These are phyloP conservation scores for Balakata baccata DNA, from an alignment of 345 rosid genomes.

Conservation along the genomic window DNA sequence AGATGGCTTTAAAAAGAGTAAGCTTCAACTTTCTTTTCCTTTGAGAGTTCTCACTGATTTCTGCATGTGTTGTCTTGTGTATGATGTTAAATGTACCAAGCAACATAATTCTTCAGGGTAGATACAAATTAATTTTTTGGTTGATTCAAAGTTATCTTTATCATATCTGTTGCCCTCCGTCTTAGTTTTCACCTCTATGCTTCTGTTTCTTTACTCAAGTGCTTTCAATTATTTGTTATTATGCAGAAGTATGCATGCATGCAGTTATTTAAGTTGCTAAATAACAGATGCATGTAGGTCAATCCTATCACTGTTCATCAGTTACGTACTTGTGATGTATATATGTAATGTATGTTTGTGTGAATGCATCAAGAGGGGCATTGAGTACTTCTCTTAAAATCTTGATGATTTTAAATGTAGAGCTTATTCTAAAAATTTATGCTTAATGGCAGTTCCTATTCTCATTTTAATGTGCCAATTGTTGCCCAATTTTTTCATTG, in stretches of 20 bases:
- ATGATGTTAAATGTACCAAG: neutral
- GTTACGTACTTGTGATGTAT: neutral
- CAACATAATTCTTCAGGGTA: neutral
- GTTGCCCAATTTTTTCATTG: too few species aligned
- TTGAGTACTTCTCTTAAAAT: too few species aligned
- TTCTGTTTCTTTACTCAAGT: neutral
- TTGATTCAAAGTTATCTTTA: neutral
- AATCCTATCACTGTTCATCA: neutral
- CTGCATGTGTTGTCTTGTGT: neutral
- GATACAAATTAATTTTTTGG: neutral
- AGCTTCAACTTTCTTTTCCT: slow-evolving; percentile 10
- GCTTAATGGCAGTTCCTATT: too few species aligned
- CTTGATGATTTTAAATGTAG: too few species aligned
- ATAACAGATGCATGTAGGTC: neutral
- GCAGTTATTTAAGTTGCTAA: neutral
- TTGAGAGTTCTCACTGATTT: neutral
- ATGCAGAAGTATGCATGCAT: neutral
- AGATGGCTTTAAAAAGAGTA: slow-evolving; percentile 78
- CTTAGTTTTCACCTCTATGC: neutral
- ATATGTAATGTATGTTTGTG: neutral
- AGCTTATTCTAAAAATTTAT: too few species aligned
- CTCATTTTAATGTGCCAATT: too few species aligned
- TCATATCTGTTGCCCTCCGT: neutral
- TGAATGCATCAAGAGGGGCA: too few species aligned
- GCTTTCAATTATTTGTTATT: neutral